phyloP scores from a whole-genome alignment of 495 filamentous ascomycete species.

The Neurospora discreta region DNA sequence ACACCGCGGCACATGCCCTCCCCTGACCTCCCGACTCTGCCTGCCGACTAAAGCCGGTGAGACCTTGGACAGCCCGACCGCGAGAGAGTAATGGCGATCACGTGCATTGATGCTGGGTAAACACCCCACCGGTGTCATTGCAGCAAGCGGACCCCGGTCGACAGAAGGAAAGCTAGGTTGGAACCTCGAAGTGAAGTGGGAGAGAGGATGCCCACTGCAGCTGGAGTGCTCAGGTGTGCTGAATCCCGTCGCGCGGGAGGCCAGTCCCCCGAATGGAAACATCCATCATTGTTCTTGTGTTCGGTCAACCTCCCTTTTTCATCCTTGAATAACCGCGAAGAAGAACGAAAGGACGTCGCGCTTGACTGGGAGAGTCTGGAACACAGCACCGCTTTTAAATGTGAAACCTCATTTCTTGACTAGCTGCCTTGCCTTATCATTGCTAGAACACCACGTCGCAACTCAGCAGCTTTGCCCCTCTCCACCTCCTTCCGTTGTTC shows the following conservation, averaged over 20 bases:
- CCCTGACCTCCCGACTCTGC: neutral
- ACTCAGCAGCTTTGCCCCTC: neutral
- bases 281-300: neutral
- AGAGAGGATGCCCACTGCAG: neutral
- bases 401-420: neutral
- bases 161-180: neutral
- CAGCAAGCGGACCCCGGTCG: neutral
- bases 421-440: neutral
- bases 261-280: neutral
- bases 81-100: neutral
- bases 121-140: neutral
- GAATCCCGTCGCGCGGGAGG: neutral
- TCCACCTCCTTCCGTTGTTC: neutral
- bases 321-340: neutral
- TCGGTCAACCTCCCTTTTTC: neutral
- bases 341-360: neutral
- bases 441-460: neutral
- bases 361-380: neutral
- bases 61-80: neutral
- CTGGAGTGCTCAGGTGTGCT: neutral
- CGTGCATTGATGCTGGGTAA: neutral
- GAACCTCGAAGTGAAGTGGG: neutral
- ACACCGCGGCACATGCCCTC: neutral
- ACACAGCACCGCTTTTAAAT: neutral
- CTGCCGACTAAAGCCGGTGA: neutral